Evolutionary conservation across 164 flowering plant genomes (phyloP).

Genomic region (Stephania yunnanensis): DNA sequence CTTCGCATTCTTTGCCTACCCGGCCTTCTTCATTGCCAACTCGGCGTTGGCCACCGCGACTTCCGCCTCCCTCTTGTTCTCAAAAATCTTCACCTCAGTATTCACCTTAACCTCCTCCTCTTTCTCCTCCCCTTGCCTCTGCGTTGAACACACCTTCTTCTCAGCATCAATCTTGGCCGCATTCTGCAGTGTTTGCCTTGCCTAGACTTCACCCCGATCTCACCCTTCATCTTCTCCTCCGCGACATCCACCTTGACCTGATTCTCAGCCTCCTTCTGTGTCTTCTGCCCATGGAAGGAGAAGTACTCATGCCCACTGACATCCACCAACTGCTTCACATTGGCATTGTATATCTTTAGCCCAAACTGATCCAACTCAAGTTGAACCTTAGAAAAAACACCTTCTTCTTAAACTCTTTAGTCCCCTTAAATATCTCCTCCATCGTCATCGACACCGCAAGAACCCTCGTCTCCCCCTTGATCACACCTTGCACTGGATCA

Average conservation of each 20-base stretch:
- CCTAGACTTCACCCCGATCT: conserved; percentile 22
- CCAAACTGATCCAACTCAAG: conserved; percentile 37
- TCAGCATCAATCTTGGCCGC: conserved; percentile 26
- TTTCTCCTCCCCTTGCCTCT: conserved; percentile 25
- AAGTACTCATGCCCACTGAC: conserved; percentile 37
- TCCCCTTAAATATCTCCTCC: conserved; percentile 38
- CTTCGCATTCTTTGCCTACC: conserved; percentile 17
- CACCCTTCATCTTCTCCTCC: conserved; percentile 27
- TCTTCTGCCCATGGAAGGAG: conserved; percentile 39
- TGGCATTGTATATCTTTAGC: conserved; percentile 35
- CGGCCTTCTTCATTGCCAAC: conserved; percentile 24
- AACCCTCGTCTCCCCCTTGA: conserved; percentile 42
- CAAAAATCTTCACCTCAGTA: conserved; percentile 23
- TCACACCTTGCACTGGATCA: conserved; percentile 37
- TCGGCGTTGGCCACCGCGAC: conserved; percentile 26
- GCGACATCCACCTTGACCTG: conserved; percentile 26
- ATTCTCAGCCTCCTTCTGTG: conserved; percentile 40
- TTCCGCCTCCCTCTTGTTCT: conserved; percentile 29
- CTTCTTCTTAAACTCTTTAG: conserved; percentile 32
- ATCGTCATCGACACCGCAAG: conserved; percentile 47
- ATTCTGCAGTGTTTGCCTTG: conserved; percentile 22
- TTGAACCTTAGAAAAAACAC: conserved; percentile 42
- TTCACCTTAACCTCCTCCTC: conserved; percentile 26
- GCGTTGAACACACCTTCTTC: conserved; percentile 18
- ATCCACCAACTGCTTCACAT: conserved; percentile 38